Conservation (phyloP, 2,329 filamentous ascomycete genomes). For the Fusarium sp. region DNA sequence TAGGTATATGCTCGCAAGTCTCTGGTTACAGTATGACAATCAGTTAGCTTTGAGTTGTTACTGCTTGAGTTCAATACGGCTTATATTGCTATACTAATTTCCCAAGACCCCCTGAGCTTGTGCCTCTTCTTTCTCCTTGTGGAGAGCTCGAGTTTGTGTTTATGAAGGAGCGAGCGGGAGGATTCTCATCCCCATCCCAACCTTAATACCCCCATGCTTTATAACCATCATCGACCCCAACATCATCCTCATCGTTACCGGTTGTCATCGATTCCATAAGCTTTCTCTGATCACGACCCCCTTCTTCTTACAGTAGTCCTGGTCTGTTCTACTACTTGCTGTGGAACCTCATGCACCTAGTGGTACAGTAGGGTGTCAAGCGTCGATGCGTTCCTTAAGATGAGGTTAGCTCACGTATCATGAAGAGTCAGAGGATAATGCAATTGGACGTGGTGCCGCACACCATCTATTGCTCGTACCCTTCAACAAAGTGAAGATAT, state of each 20-base stretch:
- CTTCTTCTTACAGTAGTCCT: too few species aligned
- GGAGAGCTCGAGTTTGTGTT: too few species aligned
- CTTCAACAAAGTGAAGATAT: neutral
- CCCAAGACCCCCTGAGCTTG: neutral
- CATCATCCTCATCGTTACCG: accelerated
- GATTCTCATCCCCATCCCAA: accelerated
- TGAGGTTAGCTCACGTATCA: neutral
- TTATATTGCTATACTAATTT: neutral
- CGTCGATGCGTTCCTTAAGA: too few species aligned
- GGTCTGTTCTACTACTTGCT: too few species aligned
- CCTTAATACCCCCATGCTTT: too few species aligned
- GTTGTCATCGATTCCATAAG: too few species aligned
- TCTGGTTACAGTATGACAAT: too few species aligned
- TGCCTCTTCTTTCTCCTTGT: neutral
- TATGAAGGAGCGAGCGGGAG: neutral
- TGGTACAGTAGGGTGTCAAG: too few species aligned
- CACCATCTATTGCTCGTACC: accelerated
- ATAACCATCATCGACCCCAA: accelerated
- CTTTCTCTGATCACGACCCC: too few species aligned
- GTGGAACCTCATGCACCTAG: too few species aligned
- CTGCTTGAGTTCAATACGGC: neutral
- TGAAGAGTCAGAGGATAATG: accelerated
- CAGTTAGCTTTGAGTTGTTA: neutral
- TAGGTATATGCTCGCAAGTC: neutral
- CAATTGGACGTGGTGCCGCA: neutral